These are phyloP conservation scores for Curvularia spicifera DNA, from an alignment of 2,329 filamentous ascomycete genomes.

Conservation along the genomic window DNA sequence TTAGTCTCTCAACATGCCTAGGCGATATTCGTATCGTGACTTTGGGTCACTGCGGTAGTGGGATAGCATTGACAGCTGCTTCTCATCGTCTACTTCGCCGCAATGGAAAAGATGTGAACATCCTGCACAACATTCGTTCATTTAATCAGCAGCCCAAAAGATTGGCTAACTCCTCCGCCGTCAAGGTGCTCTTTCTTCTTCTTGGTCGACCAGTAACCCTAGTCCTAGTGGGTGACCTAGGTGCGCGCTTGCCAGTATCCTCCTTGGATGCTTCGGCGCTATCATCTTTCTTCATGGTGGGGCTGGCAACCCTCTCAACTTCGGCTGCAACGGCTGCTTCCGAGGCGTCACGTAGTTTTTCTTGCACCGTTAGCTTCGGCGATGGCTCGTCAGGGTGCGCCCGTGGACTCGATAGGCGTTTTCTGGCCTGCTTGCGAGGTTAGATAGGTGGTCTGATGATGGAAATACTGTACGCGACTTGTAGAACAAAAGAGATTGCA, in stretches of 20 bases:
- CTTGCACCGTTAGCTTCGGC: constrained; percentile 53
- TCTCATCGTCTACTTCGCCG: constrained; percentile 16
- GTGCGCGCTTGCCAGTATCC: constrained; percentile 31
- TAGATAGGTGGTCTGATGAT: constrained; percentile 20
- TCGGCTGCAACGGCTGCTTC: constrained; percentile 49
- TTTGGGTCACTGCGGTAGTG: constrained; percentile 2
- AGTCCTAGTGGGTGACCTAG: constrained; percentile 51
- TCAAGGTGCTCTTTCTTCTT: constrained; percentile 75
- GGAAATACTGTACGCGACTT: constrained; percentile 16
- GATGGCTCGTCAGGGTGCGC: constrained; percentile 48
- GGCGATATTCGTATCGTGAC: constrained; percentile 10
- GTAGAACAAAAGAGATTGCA: constrained; percentile 11
- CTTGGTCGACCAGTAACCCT: constrained; percentile 63
- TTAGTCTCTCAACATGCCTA: constrained; percentile 13
- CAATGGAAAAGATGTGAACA: constrained; percentile 3
- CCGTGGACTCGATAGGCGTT: constrained; percentile 48
- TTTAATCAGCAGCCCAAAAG: constrained; percentile 38
- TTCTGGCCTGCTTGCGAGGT: constrained; percentile 45
- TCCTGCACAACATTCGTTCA: constrained; percentile 5
- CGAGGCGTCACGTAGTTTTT: constrained; percentile 56
- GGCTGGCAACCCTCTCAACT: constrained; percentile 10
- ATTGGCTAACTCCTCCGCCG: constrained; percentile 72
- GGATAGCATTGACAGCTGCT: constrained; percentile 14
- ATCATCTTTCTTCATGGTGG: constrained; percentile 18
- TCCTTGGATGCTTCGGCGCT: constrained; percentile 31